phyloP scores from a whole-genome alignment of 2,329 filamentous ascomycete species.

The Microdochium nivale region DNA sequence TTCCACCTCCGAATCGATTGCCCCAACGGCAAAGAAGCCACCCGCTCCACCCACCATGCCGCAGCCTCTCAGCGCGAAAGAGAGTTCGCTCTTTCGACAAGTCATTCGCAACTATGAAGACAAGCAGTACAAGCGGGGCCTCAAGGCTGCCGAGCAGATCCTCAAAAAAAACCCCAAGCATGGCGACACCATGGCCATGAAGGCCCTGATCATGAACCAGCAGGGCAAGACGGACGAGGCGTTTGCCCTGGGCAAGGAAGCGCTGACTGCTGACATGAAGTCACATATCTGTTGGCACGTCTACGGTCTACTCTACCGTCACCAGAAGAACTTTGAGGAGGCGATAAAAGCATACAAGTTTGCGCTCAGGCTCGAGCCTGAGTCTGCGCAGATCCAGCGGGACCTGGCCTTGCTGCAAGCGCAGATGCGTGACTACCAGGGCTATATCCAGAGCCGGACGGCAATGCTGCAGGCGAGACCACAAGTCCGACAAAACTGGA shows the following conservation, averaged over 20 bases:
- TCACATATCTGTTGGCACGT: slow-evolving; percentile 99
- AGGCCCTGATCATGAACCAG: slow-evolving; percentile 90
- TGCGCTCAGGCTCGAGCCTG: slow-evolving; percentile 86
- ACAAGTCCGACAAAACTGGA: slow-evolving; percentile 87
- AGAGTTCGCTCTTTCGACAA: slow-evolving; percentile 87
- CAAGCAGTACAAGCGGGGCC: slow-evolving; percentile 91
- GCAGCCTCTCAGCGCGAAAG: slow-evolving; percentile 73
- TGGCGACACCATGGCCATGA: slow-evolving; percentile 98
- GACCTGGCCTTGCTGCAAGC: slow-evolving; percentile 89
- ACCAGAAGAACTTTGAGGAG: slow-evolving; percentile 96
- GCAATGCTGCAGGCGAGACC: slow-evolving; percentile 82
- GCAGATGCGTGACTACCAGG: slow-evolving; percentile 92
- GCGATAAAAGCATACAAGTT: slow-evolving; percentile 99
- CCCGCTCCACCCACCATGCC: slow-evolving; percentile 43
- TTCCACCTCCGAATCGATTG: not conserved
- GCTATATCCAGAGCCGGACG: slow-evolving; percentile 83
- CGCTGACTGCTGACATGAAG: slow-evolving; percentile 94
- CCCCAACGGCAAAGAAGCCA: not conserved
- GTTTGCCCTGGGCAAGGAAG: slow-evolving; percentile 85
- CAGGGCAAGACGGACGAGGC: slow-evolving; percentile 91
- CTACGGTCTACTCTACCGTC: slow-evolving; percentile 87
- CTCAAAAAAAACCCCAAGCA: slow-evolving; percentile 90
- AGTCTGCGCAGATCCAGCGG: slow-evolving; percentile 85
- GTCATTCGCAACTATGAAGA: slow-evolving; percentile 95
- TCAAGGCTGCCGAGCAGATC: slow-evolving; percentile 95